Evolutionary conservation across 495 filamentous ascomycete genomes (phyloP), one percentile per base, ranked within the genome.

Genomic region (Lepidopterella palustris): DNA sequence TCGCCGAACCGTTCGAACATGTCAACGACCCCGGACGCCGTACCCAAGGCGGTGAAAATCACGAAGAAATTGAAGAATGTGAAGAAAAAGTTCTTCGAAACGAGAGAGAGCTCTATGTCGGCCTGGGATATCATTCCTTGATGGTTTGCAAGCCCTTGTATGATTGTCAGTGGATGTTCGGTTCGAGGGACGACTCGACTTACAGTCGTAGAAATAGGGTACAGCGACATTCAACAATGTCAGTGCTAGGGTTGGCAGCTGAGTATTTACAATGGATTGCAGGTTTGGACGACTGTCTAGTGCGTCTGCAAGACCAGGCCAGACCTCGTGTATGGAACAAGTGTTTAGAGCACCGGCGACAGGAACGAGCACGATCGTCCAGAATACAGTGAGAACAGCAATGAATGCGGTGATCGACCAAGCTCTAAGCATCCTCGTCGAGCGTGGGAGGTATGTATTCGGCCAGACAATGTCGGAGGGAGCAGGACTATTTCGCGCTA

Each of bases 51-150:
- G 2, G 93, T 96, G 70, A 97, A 97, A 45, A 97, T 80, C 53
- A 97, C 77, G 75, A 99, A 99, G 23, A 97, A 84, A 75, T 99
- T 99, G 82, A 97, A 97, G 77, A 99, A 99, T 29, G 87, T 90
- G 73, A 97, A 99, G 80, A 97, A 97, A 75, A 97, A 99, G 69
- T 97, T 99, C 77, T 99, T 99, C 57, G 90, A 95, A 69, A 97
- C 91, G 40, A 90, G 78, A 6, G 92, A 97, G 9, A 97, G 80
- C 68, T 97, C 95, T n/a, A 97, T 83, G 58, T 99, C 95, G 24
- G 87, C 88, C 64, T 88, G 89, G 0, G 93, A 97, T 53, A 93
- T 87, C 87, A 96, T 91, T 58, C 93, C 93, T 77, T 99, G 93
- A 25, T 82, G 78, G 68, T 87, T 87, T 0, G 92, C 89, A 21